These are phyloP conservation scores for Roridomyces roridus DNA, from an alignment of 768 basidiomycete genomes.

Conservation along the genomic window DNA sequence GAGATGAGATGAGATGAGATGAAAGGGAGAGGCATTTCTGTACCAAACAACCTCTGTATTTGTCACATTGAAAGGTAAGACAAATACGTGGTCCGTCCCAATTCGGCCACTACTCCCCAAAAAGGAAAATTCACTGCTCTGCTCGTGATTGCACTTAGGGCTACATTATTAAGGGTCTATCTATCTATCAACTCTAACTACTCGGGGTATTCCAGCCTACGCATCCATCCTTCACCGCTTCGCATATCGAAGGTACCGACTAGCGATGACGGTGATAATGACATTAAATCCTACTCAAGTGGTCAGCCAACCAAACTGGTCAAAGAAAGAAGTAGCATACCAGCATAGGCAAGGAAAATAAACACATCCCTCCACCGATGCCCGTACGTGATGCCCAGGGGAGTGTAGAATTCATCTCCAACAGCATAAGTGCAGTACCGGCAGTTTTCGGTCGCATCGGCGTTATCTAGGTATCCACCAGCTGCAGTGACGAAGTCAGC, in stretches of 20 bases:
- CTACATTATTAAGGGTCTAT: too few relatives aligned
- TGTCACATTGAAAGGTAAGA: too few relatives aligned
- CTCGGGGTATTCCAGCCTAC: not conserved
- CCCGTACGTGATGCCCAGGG: slow-evolving; percentile 69
- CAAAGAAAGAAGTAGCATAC: slow-evolving; percentile 38
- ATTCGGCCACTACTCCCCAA: too few relatives aligned
- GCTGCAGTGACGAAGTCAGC: slow-evolving; percentile 61
- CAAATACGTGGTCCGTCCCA: too few relatives aligned
- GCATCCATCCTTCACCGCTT: slow-evolving; percentile 56
- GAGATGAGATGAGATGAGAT: too few relatives aligned
- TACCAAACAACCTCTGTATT: too few relatives aligned
- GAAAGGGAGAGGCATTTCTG: too few relatives aligned
- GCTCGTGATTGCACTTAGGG: too few relatives aligned
- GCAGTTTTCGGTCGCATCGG: slow-evolving; percentile 63
- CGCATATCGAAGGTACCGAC: slow-evolving; percentile 73
- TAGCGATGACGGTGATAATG: slow-evolving; percentile 66
- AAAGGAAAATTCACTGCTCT: too few relatives aligned
- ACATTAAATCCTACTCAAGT: slow-evolving; percentile 67
- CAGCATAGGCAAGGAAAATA: slow-evolving; percentile 66
- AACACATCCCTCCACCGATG: slow-evolving; percentile 74
- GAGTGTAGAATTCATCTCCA: slow-evolving; percentile 74
- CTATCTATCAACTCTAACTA: too few relatives aligned
- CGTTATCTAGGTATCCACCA: slow-evolving; percentile 81
- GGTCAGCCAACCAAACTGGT: not conserved
- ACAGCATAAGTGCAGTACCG: slow-evolving; percentile 74